Base-by-base conservation (phyloP, 1,284 basidiomycete species). In the Xerocomus tenax region DNA sequence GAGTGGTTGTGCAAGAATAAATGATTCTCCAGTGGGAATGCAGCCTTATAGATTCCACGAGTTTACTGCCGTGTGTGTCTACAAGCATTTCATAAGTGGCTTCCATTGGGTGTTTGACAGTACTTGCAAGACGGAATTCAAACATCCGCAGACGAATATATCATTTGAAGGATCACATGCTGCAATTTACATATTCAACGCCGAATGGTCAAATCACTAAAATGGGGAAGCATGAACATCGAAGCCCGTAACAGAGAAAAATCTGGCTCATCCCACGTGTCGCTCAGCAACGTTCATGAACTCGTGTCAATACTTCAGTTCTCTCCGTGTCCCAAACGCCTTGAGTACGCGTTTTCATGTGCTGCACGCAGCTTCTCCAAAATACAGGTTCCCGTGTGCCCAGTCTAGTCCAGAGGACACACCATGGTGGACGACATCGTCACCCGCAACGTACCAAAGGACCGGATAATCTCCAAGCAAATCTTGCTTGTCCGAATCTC, bases 1-100 rank as follows among this genome's bases (percentile, higher is more conserved):
- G 66, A 60, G 58, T 50, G 1, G 52, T 67, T 3, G 38, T 63
- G 9, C 64, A 68, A n/a, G 54, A 66, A 32, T 68, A 40, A 64
- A 13, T 3, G 28, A 23, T 19, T 5, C 16, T 36, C n/a, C n/a
- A n/a, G n/a, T 19, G 3, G 7, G 16, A 18, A 67, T n/a, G n/a
- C n/a, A n/a, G n/a, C n/a, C n/a, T n/a, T n/a, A n/a, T n/a, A 23
- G 21, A 23, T 23, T 23, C 3, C 21, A 23, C 3, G 21, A 23
- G 21, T 23, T 23, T 5, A 23, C 21, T 23, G n/a, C n/a, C n/a
- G n/a, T n/a, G n/a, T n/a, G n/a, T n/a, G n/a, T n/a, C n/a, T n/a
- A n/a, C n/a, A 23, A 3, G 21, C 5, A 23, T 25, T 25, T 25
- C 23, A 25, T 8, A 25, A 25, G 23, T 25, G 23, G 23, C 23